Evolutionary conservation across 768 basidiomycete species (phyloP).

Genomic region (Agrocybe pediades): DNA sequence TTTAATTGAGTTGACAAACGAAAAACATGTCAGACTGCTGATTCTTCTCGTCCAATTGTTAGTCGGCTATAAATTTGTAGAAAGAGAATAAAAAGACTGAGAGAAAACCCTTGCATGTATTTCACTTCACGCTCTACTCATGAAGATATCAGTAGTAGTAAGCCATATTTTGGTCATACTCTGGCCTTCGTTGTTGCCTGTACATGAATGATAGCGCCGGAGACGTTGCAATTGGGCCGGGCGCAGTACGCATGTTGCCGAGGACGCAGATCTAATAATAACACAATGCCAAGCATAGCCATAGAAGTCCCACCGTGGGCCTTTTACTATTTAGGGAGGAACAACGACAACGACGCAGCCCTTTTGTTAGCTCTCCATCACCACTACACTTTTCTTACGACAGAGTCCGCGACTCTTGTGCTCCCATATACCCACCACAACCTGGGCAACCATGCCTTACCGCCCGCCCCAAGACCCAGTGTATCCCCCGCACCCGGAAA

Average conservation of each 20-base stretch:
- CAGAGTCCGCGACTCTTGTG: not conserved
- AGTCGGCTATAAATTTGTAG: too few species aligned
- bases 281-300: not conserved
- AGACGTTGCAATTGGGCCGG: not conserved
- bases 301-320: conserved; percentile 11
- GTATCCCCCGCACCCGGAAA: conserved; percentile 16
- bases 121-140: too few species aligned
- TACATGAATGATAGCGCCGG: too few species aligned
- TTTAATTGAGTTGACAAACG: too few species aligned
- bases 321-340: not conserved
- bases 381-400: conserved; percentile 3
- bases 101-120: too few species aligned
- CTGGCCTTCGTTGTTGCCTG: not conserved
- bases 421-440: not conserved
- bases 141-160: too few species aligned
- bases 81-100: too few species aligned
- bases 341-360: not conserved
- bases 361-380: conserved; percentile 6
- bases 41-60: too few species aligned
- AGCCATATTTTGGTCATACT: too few species aligned
- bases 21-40: too few species aligned
- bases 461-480: too few species aligned
- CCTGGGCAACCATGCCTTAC: not conserved
- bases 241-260: not conserved
- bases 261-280: conserved; percentile 11